Evolutionary conservation across 2,329 filamentous ascomycete genomes (phyloP).

Genomic region (Coniochaeta sp.): DNA sequence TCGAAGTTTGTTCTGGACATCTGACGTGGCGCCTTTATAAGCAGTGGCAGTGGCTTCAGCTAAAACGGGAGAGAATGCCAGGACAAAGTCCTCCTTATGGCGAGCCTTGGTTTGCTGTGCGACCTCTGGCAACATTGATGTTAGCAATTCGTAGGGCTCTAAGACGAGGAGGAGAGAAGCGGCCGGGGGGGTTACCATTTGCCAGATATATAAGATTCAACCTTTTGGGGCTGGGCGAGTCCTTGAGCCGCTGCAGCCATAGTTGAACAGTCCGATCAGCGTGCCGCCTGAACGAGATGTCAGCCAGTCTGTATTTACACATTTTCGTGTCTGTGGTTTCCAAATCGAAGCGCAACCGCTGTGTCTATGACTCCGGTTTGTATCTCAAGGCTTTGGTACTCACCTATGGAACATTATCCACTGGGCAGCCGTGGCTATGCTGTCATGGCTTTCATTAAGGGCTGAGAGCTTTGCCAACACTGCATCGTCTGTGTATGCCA

Average conservation of each 20-base stretch:
- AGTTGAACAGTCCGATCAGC: slow-evolving; percentile 86
- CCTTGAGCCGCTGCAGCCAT: slow-evolving; percentile 85
- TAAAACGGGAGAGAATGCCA: slow-evolving; percentile 85
- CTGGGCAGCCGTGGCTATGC: slow-evolving; percentile 91
- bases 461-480: slow-evolving; percentile 91
- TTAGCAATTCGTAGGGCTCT: background rate
- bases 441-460: slow-evolving; percentile 95
- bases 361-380: slow-evolving; percentile 3
- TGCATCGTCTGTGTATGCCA: slow-evolving; percentile 95
- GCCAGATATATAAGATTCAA: slow-evolving; percentile 90
- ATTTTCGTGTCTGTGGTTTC: background rate
- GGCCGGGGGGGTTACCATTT: slow-evolving; percentile 63
- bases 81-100: slow-evolving; percentile 85
- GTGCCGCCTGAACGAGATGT: slow-evolving; percentile 57
- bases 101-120: slow-evolving; percentile 92
- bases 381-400: slow-evolving; percentile 9
- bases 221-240: slow-evolving; percentile 77
- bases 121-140: slow-evolving; percentile 58
- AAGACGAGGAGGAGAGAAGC: too few relatives aligned
- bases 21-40: slow-evolving; percentile 80
- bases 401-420: slow-evolving; percentile 99
- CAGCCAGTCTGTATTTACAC: background rate
- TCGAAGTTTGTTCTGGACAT: slow-evolving; percentile 80
- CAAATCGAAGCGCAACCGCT: background rate
- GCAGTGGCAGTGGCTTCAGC: slow-evolving; percentile 85